A percentile compares a stretch with the other conserved stretches of the same genome.
Evolutionary conservation across 2,329 filamentous ascomycete species (phyloP).

Genomic region (Pezicula carpinea): DNA sequence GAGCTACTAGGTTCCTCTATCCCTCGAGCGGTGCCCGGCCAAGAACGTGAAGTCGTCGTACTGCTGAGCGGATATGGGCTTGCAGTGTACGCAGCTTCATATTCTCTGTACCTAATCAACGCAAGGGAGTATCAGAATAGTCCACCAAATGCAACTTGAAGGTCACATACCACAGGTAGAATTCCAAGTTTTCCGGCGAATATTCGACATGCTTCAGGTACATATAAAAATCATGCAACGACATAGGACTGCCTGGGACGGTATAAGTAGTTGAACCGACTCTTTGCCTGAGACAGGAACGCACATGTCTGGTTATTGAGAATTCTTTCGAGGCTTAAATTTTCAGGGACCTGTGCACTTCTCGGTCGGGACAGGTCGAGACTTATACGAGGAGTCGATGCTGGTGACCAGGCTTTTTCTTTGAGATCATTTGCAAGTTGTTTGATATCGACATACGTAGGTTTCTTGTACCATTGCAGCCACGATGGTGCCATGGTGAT

Average conservation of each 20-base stretch:
- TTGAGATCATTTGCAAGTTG: conserved; percentile 36
- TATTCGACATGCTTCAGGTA: conserved; percentile 46
- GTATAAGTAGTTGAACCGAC: neutral
- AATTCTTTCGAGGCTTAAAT: conserved; percentile 40
- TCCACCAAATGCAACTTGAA: neutral
- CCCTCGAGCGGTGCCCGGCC: neutral
- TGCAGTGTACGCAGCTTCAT: conserved; percentile 27
- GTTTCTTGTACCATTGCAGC: conserved; percentile 45
- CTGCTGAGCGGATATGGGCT: neutral
- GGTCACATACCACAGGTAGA: conserved; percentile 40
- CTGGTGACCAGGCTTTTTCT: conserved; percentile 10
- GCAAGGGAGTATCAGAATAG: neutral
- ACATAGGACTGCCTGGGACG: conserved; percentile 40
- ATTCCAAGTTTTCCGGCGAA: conserved; percentile 45
- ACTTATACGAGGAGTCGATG: conserved; percentile 26
- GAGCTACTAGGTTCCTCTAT: neutral
- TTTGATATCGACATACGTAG: conserved; percentile 43
- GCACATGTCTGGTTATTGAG: conserved; percentile 43
- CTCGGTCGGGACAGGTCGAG: conserved; percentile 31
- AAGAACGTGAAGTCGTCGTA: neutral
- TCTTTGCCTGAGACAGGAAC: conserved; percentile 4
- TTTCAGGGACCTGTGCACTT: conserved; percentile 33
- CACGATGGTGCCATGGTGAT: conserved; percentile 19
- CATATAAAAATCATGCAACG: conserved; percentile 46
- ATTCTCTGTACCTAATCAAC: conserved; percentile 38